phyloP scores from a whole-genome alignment of 169 alveolate species.

The Cryptosporidium andersoni region DNA sequence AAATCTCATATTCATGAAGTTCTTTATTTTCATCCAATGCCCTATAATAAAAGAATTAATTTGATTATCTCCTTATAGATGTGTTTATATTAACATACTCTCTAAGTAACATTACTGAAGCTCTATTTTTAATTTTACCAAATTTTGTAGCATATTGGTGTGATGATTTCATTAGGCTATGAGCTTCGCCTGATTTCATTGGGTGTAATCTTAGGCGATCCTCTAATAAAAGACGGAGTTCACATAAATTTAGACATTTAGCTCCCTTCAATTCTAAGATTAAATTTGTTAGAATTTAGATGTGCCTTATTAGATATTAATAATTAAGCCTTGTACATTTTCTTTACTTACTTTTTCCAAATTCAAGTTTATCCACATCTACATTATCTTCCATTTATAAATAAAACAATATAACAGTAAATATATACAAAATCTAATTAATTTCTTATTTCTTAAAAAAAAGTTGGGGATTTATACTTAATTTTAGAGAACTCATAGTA shows the following conservation, averaged over 20 bases:
- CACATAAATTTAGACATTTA: slow-evolving; percentile 55
- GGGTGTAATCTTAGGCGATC: slow-evolving; percentile 54
- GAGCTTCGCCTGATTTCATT: slow-evolving; percentile 46
- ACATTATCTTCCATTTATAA: slow-evolving; percentile 44
- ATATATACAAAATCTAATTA: not conserved
- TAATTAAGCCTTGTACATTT: not conserved
- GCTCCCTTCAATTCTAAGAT: slow-evolving; percentile 24
- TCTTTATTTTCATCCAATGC: slow-evolving; percentile 86
- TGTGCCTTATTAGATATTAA: too few relatives aligned
- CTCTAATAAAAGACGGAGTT: slow-evolving; percentile 33
- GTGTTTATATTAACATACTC: slow-evolving; percentile 72
- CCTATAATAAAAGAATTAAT: slow-evolving; percentile 60
- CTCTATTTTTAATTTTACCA: slow-evolving; percentile 80
- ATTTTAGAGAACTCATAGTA: not conserved
- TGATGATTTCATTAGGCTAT: slow-evolving; percentile 77
- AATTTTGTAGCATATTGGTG: slow-evolving; percentile 82
- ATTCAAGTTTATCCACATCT: slow-evolving; percentile 51
- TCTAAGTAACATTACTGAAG: slow-evolving; percentile 83
- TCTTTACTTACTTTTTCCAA: slow-evolving; percentile 60
- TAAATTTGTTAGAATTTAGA: not conserved
- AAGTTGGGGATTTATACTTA: not conserved
- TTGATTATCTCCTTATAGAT: not conserved
- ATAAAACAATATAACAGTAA: not conserved
- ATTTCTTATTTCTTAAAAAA: not conserved
- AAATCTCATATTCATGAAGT: slow-evolving; percentile 87